A percentile compares a stretch with the other conserved stretches of the same genome.
phyloP scores from a whole-genome alignment of 1,139 yeast genomes.

The Suhomyces maxii region DNA sequence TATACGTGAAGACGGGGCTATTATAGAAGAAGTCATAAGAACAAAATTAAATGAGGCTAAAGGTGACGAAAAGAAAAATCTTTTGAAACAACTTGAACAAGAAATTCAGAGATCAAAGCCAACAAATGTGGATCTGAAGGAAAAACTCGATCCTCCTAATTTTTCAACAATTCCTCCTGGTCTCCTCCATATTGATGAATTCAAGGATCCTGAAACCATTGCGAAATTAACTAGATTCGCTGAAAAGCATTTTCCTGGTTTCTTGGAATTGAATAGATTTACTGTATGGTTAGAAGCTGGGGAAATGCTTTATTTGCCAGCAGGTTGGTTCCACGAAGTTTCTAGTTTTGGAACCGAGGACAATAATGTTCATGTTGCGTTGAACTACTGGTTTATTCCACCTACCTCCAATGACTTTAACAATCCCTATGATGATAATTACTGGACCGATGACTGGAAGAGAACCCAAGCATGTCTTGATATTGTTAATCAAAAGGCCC shows the following conservation, averaged over 20 bases:
- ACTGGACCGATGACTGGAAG: slow-evolving; percentile 53
- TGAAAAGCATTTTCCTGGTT: slow-evolving; percentile 45
- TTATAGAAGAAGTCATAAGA: slow-evolving; percentile 44
- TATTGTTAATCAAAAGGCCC: background rate
- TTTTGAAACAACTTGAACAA: slow-evolving; percentile 10
- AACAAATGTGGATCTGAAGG: slow-evolving; percentile 11
- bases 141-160: slow-evolving; percentile 60
- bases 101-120: slow-evolving; percentile 8
- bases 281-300: slow-evolving; percentile 58
- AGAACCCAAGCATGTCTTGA: slow-evolving; percentile 30
- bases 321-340: slow-evolving; percentile 84
- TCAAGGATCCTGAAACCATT: slow-evolving; percentile 26
- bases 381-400: slow-evolving; percentile 76
- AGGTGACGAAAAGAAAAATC: slow-evolving; percentile 5
- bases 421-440: slow-evolving; percentile 44
- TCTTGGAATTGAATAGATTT: slow-evolving; percentile 40
- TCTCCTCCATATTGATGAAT: slow-evolving; percentile 57
- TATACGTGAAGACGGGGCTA: slow-evolving; percentile 63
- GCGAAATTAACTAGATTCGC: slow-evolving; percentile 32
- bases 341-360: slow-evolving; percentile 53
- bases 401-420: slow-evolving; percentile 40
- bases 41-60: slow-evolving; percentile 28
- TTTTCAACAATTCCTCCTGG: slow-evolving; percentile 65
- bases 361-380: slow-evolving; percentile 52
- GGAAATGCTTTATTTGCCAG: slow-evolving; percentile 67